Evolutionary conservation across 176 grass and related monocot genomes (phyloP).

Genomic region (Raddia distichophylla): DNA sequence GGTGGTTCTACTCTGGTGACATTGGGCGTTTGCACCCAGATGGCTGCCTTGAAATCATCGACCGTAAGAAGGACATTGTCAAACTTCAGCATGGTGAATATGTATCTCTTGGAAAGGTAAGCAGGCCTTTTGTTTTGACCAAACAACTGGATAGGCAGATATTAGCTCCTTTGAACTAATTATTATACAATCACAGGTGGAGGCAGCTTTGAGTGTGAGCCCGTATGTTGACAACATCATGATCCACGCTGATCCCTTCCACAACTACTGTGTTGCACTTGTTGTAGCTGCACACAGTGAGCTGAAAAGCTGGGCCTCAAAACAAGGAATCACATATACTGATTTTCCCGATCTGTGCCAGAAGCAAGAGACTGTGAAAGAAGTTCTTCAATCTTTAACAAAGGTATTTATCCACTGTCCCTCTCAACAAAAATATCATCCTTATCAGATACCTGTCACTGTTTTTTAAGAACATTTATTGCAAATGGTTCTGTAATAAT

Average conservation of each 20-base stretch:
- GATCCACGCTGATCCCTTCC: constrained; percentile 81
- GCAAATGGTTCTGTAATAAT: too few species aligned
- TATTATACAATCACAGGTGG: constrained; percentile 59
- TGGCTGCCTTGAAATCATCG: constrained; percentile 92
- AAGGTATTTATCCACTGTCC: constrained; percentile 38
- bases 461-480: too few species aligned
- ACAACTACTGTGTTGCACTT: constrained; percentile 76
- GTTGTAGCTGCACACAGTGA: constrained; percentile 55
- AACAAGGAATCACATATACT: constrained; percentile 52
- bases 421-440: too few species aligned
- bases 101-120: constrained; percentile 90
- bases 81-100: constrained; percentile 99
- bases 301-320: constrained; percentile 73
- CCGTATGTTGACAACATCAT: constrained; percentile 89
- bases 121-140: neutral
- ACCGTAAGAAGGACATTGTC: constrained; percentile 96
- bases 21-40: constrained; percentile 84
- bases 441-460: too few species aligned
- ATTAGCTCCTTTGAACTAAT: neutral
- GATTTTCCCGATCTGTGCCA: constrained; percentile 65
- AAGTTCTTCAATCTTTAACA: constrained; percentile 71
- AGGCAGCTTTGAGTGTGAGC: constrained; percentile 66
- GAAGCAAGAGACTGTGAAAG: constrained; percentile 73
- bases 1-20: constrained; percentile 96
- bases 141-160: neutral